Evolutionary conservation across 306 rosid genomes (phyloP).

Genomic region (Astragalus glycyphyllos): DNA sequence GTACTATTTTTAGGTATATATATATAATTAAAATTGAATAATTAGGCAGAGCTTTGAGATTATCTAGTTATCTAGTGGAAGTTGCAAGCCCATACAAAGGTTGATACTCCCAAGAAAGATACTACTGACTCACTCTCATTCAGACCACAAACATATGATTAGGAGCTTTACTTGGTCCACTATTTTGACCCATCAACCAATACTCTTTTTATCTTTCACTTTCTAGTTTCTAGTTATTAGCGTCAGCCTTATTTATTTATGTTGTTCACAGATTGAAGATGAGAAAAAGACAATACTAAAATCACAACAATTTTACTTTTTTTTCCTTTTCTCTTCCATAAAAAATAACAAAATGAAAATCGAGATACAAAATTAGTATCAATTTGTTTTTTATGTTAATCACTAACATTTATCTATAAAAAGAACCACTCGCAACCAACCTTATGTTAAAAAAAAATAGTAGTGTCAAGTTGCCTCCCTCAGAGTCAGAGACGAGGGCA

Average conservation of each 20-base stretch:
- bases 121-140: slow-evolving; percentile 37
- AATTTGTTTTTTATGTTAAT: too few species aligned
- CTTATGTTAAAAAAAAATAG: too few species aligned
- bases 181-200: slow-evolving; percentile 49
- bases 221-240: slow-evolving; percentile 33
- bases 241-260: slow-evolving; percentile 42
- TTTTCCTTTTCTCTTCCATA: slow-evolving; percentile 36
- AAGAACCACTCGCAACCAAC: too few species aligned
- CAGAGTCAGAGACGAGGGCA: slow-evolving; percentile 7
- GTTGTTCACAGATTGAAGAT: slow-evolving; percentile 42
- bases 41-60: slow-evolving; percentile 16
- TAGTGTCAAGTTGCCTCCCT: too few species aligned
- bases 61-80: slow-evolving; percentile 46
- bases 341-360: slow-evolving; percentile 34
- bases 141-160: slow-evolving; percentile 53
- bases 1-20: background rate
- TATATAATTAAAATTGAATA: background rate
- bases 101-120: slow-evolving; percentile 80
- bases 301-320: slow-evolving; percentile 16
- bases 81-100: slow-evolving; percentile 45
- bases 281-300: slow-evolving; percentile 42
- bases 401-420: too few species aligned
- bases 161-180: slow-evolving; percentile 49
- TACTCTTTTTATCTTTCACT: slow-evolving; percentile 28
- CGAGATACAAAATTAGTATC: background rate